Base-by-base conservation (phyloP, 208 protist genomes). In the Leptomonas seymouri region DNA sequence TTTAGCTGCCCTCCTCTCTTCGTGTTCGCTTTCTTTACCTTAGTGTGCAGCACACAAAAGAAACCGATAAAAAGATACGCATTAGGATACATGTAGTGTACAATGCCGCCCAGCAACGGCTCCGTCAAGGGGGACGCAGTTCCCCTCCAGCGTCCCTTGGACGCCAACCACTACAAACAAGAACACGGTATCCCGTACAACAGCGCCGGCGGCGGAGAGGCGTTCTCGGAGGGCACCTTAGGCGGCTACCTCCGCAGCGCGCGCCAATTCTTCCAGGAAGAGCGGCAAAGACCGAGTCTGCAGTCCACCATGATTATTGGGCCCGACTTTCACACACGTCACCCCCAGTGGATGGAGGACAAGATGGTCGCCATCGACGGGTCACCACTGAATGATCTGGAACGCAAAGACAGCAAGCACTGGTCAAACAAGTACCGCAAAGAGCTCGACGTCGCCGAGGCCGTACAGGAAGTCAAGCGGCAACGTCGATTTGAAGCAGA, bases 351-450 rank as follows among this genome's bases (percentile, higher is more conserved):
- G 89, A 45, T 93, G 67, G 86, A 94, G 67, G 73, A 87, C 67
- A 93, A 93, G 73, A 77, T 91, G 67, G 78, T 88, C 44, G 71
- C 82, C 59, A 93, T 96, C 57, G 79, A 91, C 49, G 91, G 91
- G 30, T 80, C 81, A 2, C 84, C 83, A 14, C 76, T 96, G 31
- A 84, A 70, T 7, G 78, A 87, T 2, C 75, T 74, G 30, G 81
- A 91, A 39, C 49, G 49, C 48, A 51, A 55, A 34, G 46, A 72
- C 30, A 60, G 68, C 20, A 50, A 16, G 15, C 78, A 80, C 48
- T 89, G 77, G 66, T 87, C 82, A 76, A 67, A 77, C 62, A 60
- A 68, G 56, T 96, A 96, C 74, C 49, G 65, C 23, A 63, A 74
- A 41, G 91, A 96, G 81, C 81, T 96, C 4, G 85, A 86, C 57